phyloP scores from a whole-genome alignment of 2,329 filamentous ascomycete genomes.

The Rutstroemia sydowiana region DNA sequence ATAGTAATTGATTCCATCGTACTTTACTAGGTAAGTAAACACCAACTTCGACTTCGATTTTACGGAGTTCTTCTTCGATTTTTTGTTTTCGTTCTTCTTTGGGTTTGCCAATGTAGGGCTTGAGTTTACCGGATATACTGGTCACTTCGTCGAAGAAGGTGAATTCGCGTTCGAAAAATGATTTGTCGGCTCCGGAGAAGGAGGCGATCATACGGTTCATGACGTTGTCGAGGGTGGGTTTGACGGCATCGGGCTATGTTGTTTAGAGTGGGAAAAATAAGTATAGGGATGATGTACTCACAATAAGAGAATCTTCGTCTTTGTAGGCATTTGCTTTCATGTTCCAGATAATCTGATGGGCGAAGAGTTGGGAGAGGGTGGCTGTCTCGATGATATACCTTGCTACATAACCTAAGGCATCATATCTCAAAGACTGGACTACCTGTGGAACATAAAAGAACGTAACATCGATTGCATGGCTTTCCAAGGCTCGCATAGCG shows the following conservation, averaged over 20 bases:
- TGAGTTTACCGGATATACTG: conserved; percentile 87
- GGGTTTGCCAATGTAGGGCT: conserved; percentile 81
- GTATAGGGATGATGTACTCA: conserved; percentile 36
- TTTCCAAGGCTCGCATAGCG: conserved; percentile 89
- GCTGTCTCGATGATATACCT: conserved; percentile 95
- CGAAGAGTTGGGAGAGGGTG: conserved; percentile 95
- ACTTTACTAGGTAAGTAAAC: conserved; percentile 98
- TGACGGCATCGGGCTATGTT: conserved; percentile 72
- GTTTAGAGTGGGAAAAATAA: conserved; percentile 11
- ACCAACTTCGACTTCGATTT: conserved; percentile 93
- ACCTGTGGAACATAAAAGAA: conserved; percentile 99
- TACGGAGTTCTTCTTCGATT: conserved; percentile 95
- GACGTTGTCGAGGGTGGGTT: conserved; percentile 87
- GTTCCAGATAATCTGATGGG: conserved; percentile 99
- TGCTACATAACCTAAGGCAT: conserved; percentile 88
- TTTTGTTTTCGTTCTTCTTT: conserved; percentile 99
- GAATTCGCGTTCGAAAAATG: conserved; percentile 92
- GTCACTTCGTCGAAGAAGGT: conserved; percentile 98
- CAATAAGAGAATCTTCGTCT: conserved; percentile 83
- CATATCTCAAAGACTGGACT: conserved; percentile 89
- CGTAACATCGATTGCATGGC: conserved; percentile 89
- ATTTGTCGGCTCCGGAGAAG: conserved; percentile 71
- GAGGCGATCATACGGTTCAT: conserved; percentile 75
- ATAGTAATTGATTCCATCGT: too few species aligned
- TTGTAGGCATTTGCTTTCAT: conserved; percentile 99